phyloP scores from a whole-genome alignment of 306 rosid species.

The Casuarina cunninghamiana region DNA sequence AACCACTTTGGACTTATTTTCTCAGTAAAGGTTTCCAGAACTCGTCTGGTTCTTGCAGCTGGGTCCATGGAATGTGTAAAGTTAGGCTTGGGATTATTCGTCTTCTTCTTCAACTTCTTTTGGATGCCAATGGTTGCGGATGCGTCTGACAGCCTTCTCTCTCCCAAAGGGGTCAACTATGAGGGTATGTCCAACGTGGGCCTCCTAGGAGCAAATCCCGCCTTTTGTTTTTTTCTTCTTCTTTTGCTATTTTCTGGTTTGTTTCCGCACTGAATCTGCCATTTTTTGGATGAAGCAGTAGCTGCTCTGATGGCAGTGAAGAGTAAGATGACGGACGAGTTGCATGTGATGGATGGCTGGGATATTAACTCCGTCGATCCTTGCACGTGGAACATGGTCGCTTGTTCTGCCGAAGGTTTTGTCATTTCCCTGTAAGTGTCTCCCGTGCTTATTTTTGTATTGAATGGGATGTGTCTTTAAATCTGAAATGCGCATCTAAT shows the following conservation, averaged over 20 bases:
- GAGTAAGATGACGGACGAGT: slow-evolving; percentile 66
- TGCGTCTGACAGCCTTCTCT: slow-evolving; percentile 65
- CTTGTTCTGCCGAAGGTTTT: slow-evolving; percentile 75
- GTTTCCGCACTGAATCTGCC: not conserved
- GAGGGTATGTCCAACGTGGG: slow-evolving; percentile 58
- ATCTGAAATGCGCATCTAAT: not conserved
- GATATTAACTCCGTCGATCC: slow-evolving; percentile 96
- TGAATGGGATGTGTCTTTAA: slow-evolving; percentile 13
- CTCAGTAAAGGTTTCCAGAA: slow-evolving; percentile 41
- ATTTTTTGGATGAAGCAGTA: slow-evolving; percentile 45
- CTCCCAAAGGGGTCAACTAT: slow-evolving; percentile 95
- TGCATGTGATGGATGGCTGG: slow-evolving; percentile 74
- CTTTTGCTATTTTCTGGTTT: not conserved
- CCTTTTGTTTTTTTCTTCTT: slow-evolving; percentile 13
- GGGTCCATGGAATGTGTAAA: slow-evolving; percentile 39
- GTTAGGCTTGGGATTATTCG: slow-evolving; percentile 35
- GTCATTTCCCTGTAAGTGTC: slow-evolving; percentile 78
- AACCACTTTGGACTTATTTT: not conserved
- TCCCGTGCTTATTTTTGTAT: slow-evolving; percentile 5
- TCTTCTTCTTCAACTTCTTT: slow-evolving; percentile 26
- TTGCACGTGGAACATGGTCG: slow-evolving; percentile 92
- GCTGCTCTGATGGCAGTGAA: slow-evolving; percentile 96
- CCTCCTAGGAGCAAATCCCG: slow-evolving; percentile 20
- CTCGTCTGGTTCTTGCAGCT: slow-evolving; percentile 26
- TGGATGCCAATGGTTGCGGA: slow-evolving; percentile 35